Evolutionary conservation across 2,329 filamentous ascomycete species (phyloP).

Genomic region (Albifimbria verrucaria): DNA sequence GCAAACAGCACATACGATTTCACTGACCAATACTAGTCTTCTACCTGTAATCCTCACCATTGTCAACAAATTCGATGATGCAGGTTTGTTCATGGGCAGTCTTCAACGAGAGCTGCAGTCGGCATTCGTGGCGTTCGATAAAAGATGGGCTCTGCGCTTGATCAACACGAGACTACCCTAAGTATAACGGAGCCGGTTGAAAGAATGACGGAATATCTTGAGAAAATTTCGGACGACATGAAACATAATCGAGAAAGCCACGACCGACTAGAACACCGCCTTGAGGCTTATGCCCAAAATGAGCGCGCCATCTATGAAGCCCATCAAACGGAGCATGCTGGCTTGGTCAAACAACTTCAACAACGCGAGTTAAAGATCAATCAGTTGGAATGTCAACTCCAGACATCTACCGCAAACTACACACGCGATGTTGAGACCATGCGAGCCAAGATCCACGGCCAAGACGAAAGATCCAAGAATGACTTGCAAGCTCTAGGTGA

Average conservation of each 20-base stretch:
- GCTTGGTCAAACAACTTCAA: constrained; percentile 13
- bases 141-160: no score
- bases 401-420: constrained; percentile 13
- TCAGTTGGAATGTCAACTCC: constrained; percentile 17
- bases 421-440: constrained; percentile 14
- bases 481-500: constrained; percentile 13
- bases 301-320: constrained; percentile 6
- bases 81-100: no score
- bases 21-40: constrained; percentile 7
- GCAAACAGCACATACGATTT: no score
- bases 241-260: constrained; percentile 9
- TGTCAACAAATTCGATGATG: no score
- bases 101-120: no score
- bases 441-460: constrained; percentile 4
- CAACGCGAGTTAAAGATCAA: constrained; percentile 15
- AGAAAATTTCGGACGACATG: constrained; percentile 5
- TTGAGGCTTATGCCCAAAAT: constrained; percentile 8
- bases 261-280: constrained; percentile 10
- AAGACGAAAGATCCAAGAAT: constrained; percentile 11
- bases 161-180: no score
- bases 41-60: constrained; percentile 11
- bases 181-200: no score
- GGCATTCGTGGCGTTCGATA: no score
- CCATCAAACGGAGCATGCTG: constrained; percentile 7
- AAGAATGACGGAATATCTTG: not conserved